Conservation (phyloP, 2,329 filamentous ascomycete species). For the Xylariaceae sp. region DNA sequence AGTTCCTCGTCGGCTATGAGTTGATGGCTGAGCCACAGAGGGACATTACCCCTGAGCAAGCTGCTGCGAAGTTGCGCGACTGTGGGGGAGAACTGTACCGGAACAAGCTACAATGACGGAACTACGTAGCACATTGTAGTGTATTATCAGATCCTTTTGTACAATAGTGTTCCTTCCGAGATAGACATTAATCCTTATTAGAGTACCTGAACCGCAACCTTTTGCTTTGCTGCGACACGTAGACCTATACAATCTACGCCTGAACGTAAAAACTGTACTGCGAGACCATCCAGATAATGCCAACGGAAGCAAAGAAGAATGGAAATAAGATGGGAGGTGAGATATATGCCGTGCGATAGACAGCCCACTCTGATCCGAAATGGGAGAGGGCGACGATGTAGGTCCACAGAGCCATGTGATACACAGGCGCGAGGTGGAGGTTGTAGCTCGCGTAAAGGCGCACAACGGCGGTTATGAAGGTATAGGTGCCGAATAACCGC, state of each 20-base stretch:
- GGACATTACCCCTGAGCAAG: constrained; percentile 96
- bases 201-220: no score
- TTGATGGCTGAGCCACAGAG: constrained; percentile 96
- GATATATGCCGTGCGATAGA: constrained; percentile 70
- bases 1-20: constrained; percentile 96
- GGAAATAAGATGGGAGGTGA: constrained; percentile 52
- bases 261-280: constrained; percentile 68
- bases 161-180: not conserved
- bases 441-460: constrained; percentile 82
- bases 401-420: constrained; percentile 76
- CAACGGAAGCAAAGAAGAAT: constrained; percentile 45
- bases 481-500: constrained; percentile 84
- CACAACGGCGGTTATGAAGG: constrained; percentile 69
- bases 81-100: constrained; percentile 83
- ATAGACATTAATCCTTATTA: constrained; percentile 1
- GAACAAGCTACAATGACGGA: constrained; percentile 44
- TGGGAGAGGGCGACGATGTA: constrained; percentile 73
- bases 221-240: no score
- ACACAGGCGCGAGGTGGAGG: constrained; percentile 65
- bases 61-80: constrained; percentile 67
- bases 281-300: constrained; percentile 55
- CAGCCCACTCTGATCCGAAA: constrained; percentile 73
- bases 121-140: no score
- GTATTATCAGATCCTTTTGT: not conserved
- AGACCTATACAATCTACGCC: no score